Conservation (phyloP, 768 basidiomycete species). For the Candolleomyces aberdarensis region DNA sequence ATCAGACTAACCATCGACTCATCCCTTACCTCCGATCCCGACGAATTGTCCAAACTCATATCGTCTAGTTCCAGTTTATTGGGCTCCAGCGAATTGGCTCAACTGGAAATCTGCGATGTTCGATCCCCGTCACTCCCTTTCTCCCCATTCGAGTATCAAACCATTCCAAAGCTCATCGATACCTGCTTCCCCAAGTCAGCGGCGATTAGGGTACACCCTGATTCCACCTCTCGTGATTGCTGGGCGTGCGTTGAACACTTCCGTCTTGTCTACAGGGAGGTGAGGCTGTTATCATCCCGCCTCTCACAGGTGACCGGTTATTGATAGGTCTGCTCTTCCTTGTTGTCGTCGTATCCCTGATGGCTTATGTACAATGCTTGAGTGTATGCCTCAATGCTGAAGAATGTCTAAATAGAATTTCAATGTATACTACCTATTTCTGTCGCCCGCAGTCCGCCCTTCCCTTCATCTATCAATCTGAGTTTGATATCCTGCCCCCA, state of each 20-base stretch:
- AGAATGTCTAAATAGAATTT: too few species aligned
- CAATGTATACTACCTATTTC: too few species aligned
- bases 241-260: conserved; percentile 2
- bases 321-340: too few species aligned
- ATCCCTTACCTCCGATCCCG: background rate
- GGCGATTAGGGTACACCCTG: background rate
- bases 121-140: background rate
- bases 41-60: background rate
- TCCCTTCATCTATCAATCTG: too few species aligned
- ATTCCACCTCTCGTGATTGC: background rate
- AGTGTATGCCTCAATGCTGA: too few species aligned
- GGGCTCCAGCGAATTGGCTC: background rate
- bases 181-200: background rate
- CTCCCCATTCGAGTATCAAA: background rate
- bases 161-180: background rate
- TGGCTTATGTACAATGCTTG: too few species aligned
- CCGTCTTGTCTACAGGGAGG: background rate
- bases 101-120: background rate
- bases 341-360: too few species aligned
- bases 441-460: too few species aligned
- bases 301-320: too few species aligned
- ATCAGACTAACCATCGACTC: background rate
- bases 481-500: too few species aligned
- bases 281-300: background rate
- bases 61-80: too few species aligned